Conservation (phyloP, 805 yeast genomes). For the Candida glaebosa region DNA sequence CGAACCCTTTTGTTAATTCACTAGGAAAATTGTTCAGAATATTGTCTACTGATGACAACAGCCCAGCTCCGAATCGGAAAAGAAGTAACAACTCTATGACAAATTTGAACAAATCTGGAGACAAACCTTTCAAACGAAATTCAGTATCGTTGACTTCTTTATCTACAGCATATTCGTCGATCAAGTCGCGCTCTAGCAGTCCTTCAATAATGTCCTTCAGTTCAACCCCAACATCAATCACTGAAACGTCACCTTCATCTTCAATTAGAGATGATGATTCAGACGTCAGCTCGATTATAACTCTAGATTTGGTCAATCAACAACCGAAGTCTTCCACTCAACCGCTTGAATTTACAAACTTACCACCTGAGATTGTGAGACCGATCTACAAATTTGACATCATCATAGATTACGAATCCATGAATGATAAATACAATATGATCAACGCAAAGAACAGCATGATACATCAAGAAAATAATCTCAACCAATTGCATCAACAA, state of each 20-base stretch:
- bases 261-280: conserved; percentile 30
- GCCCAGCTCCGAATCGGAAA: conserved; percentile 2
- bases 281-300: conserved; percentile 11
- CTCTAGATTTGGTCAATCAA: conserved; percentile 3
- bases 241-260: conserved; percentile 27
- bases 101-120: conserved; percentile 3
- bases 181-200: conserved; percentile 31
- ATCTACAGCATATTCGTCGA: conserved; percentile 28
- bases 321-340: conserved; percentile 8
- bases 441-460: conserved; percentile 13
- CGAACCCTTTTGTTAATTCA: conserved; percentile 27
- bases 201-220: conserved; percentile 37
- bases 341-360: conserved; percentile 35
- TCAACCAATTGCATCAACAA: background rate
- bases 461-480: background rate
- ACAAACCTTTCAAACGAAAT: conserved; percentile 16
- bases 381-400: conserved; percentile 48
- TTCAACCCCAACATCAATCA: conserved; percentile 34
- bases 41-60: conserved; percentile 29
- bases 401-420: conserved; percentile 39
- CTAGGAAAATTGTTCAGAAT: conserved; percentile 35
- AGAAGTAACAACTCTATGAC: conserved; percentile 3
- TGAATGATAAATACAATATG: conserved; percentile 27
- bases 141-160: conserved; percentile 36
- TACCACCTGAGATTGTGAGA: conserved; percentile 43